Conservation (phyloP, 83 land plant genomes). For the Picea abies region DNA sequence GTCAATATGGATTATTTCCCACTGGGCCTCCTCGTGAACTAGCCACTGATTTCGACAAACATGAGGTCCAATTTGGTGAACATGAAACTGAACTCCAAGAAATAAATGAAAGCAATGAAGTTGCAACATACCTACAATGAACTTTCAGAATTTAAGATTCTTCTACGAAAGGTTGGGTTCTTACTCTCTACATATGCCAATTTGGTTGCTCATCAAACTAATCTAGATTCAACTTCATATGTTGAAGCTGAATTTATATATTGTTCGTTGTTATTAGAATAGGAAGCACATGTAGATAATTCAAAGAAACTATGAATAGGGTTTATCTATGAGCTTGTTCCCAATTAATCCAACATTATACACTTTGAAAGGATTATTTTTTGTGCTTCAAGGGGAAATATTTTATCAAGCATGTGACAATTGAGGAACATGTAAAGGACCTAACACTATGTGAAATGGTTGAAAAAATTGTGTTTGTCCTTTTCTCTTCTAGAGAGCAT, state of each 20-base stretch:
- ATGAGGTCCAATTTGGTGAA: slow-evolving; percentile 77
- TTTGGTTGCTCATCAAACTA: slow-evolving; percentile 41
- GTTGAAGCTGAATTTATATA: slow-evolving; percentile 36
- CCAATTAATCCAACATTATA: slow-evolving; percentile 47
- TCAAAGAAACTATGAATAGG: slow-evolving; percentile 70
- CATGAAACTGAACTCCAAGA: slow-evolving; percentile 86
- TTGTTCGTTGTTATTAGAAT: slow-evolving; percentile 48
- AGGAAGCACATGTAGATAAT: slow-evolving; percentile 69
- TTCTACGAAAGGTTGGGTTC: slow-evolving; percentile 76
- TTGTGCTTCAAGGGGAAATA: slow-evolving; percentile 91
- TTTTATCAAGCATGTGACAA: slow-evolving; percentile 77
- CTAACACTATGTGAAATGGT: slow-evolving; percentile 80
- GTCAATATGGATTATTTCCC: slow-evolving; percentile 56
- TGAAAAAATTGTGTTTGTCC: slow-evolving; percentile 88
- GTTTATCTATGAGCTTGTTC: slow-evolving; percentile 78
- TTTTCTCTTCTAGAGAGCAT: slow-evolving; percentile 89
- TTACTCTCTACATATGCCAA: slow-evolving; percentile 57
- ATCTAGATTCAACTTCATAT: slow-evolving; percentile 51
- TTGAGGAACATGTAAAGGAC: slow-evolving; percentile 73
- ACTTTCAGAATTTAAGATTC: slow-evolving; percentile 80
- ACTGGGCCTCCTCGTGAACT: slow-evolving; percentile 46
- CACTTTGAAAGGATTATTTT: slow-evolving; percentile 89
- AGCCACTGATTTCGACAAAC: slow-evolving; percentile 64
- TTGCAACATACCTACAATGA: slow-evolving; percentile 79
- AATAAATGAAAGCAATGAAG: slow-evolving; percentile 83